Evolutionary conservation across 345 rosid genomes (phyloP).

Genomic region (Acer yangbiense): DNA sequence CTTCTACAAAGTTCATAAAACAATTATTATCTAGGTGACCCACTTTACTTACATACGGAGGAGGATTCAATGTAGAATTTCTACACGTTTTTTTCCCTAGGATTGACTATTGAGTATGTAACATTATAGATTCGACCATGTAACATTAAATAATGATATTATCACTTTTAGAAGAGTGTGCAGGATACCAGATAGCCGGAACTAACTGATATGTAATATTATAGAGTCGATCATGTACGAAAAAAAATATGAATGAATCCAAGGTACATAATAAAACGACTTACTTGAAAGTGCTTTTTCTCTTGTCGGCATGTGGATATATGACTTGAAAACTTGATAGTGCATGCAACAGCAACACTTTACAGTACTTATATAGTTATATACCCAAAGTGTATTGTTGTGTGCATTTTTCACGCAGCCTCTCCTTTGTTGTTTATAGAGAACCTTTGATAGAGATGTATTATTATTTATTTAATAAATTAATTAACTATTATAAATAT

Average conservation of each 20-base stretch:
- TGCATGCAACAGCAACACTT: not conserved
- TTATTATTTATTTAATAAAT: not conserved
- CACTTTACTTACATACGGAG: not conserved
- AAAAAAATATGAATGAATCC: too few relatives aligned
- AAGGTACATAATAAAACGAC: not conserved
- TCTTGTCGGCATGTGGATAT: not conserved
- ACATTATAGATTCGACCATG: too few relatives aligned
- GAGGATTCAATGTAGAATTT: too few relatives aligned
- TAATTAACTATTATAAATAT: not conserved
- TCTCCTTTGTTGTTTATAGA: not conserved
- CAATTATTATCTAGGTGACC: not conserved
- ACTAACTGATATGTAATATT: too few relatives aligned
- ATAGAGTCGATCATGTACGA: too few relatives aligned
- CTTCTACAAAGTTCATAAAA: not conserved
- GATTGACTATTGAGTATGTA: too few relatives aligned
- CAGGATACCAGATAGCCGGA: too few relatives aligned
- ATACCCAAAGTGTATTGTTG: not conserved
- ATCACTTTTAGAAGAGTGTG: too few relatives aligned
- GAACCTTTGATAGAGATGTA: slow-evolving; percentile 12
- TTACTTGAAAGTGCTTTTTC: not conserved
- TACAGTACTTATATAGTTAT: too few relatives aligned
- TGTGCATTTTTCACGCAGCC: not conserved
- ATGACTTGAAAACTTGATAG: not conserved
- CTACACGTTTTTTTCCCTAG: too few relatives aligned
- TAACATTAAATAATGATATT: too few relatives aligned